phyloP scores from a whole-genome alignment of 371 early-diverging fungal genomes.

The Rhizopus delemar region DNA sequence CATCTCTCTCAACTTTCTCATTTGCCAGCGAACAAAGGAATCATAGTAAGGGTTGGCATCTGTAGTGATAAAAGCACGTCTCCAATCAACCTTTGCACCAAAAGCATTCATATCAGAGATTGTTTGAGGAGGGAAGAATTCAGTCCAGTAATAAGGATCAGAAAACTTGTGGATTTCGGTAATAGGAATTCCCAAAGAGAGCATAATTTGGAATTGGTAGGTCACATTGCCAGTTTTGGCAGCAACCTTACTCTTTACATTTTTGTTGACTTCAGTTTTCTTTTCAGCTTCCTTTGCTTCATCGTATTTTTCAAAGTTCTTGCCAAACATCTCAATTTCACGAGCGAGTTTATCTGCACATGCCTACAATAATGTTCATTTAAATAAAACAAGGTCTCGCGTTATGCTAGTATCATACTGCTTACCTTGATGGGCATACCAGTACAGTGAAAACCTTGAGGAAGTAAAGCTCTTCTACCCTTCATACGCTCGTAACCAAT shows the following conservation, averaged over 20 bases:
- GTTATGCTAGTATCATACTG: neutral
- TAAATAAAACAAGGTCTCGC: neutral
- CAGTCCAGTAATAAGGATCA: constrained; percentile 95
- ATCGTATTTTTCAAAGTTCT: constrained; percentile 69
- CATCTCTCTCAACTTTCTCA: constrained; percentile 85
- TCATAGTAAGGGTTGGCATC: constrained; percentile 99
- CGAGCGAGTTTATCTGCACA: constrained; percentile 97
- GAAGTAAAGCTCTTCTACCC: constrained; percentile 96
- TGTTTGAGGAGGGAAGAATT: constrained; percentile 95
- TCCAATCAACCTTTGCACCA: constrained; percentile 97
- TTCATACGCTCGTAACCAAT: constrained; percentile 92
- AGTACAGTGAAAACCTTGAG: constrained; percentile 99
- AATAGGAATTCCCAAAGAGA: constrained; percentile 85
- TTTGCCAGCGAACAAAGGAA: constrained; percentile 99
- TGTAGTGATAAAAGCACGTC: constrained; percentile 99
- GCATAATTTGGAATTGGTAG: constrained; percentile 97
- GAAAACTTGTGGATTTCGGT: constrained; percentile 95
- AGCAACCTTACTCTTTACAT: constrained; percentile 81
- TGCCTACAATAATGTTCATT: constrained; percentile 58
- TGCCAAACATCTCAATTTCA: constrained; percentile 94
- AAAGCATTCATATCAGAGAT: constrained; percentile 82
- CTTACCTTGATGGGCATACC: constrained; percentile 99
- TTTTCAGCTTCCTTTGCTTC: constrained; percentile 52
- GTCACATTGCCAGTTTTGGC: constrained; percentile 85
- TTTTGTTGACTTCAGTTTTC: constrained; percentile 60